These are phyloP conservation scores for Geoglossum cookeanum DNA, from an alignment of 2,329 filamentous ascomycete genomes.

Conservation along the genomic window DNA sequence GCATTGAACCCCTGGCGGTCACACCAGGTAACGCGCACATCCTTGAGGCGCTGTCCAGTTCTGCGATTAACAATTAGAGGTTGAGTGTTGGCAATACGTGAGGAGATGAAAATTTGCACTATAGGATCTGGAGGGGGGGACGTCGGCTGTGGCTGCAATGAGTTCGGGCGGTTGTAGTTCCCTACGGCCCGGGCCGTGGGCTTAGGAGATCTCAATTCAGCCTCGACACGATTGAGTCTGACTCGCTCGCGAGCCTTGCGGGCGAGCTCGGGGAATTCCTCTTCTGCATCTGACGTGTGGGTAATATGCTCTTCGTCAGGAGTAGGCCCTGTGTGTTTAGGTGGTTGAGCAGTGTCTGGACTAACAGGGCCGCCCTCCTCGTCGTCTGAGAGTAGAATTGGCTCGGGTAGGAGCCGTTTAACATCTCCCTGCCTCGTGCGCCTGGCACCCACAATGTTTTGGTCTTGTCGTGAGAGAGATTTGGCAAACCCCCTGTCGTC, in stretches of 20 bases:
- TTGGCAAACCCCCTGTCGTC: neutral
- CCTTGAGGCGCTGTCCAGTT: constrained; percentile 45
- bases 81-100: constrained; percentile 40
- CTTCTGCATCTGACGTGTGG: constrained; percentile 18
- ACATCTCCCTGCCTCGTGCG: neutral
- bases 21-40: constrained; percentile 53
- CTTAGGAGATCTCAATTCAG: neutral
- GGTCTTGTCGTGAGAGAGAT: neutral
- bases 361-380: neutral
- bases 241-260: constrained; percentile 23
- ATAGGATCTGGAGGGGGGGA: constrained; percentile 24
- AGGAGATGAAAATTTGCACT: constrained; percentile 48
- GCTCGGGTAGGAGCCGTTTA: neutral
- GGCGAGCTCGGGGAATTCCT: constrained; percentile 24
- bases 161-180: neutral
- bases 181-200: neutral
- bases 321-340: neutral
- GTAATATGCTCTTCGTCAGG: constrained; percentile 10
- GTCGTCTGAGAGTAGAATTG: constrained; percentile 2
- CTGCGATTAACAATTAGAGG: constrained; percentile 45
- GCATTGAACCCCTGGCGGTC: constrained; percentile 35
- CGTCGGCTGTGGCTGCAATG: neutral
- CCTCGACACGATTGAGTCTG: constrained; percentile 10
- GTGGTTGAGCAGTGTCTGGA: neutral
- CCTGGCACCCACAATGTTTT: neutral